Evolutionary conservation across 78 protist genomes (phyloP), one percentile per base, ranked within the genome.

Genomic region (Thecamonas trahens): DNA sequence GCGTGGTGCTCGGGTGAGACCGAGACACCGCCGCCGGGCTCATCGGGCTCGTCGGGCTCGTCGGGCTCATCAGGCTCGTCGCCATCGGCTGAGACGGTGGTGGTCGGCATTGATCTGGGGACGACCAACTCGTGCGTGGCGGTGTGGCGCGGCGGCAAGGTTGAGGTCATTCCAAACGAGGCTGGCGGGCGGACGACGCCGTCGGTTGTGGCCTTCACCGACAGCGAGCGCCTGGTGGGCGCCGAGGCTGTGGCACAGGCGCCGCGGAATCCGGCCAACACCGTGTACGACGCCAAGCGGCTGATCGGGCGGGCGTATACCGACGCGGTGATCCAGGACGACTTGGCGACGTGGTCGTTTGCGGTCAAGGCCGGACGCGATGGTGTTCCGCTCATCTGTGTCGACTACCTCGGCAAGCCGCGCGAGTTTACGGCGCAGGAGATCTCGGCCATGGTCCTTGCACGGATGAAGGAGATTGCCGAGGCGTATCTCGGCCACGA

Each of bases 101-200:
- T 83, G 38, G 80, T 95, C 37, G 98, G 98, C 38, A 91, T 95
- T 53, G 98, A 95, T 67, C 75, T 95, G 29, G 98, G 98, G 9
- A 95, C 98, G 14, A 95, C 98, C 60, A 88, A 95, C 85, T 89
- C 96, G 29, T 91, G 96, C 54, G 98, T 95, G 34, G 97, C 98
- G 8, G 79, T 90, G n/a, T 38, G 76, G 89, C 53, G 70, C 42
- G 76, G 86, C 61, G 4, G 18, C 20, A 74, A 80, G 15, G 64
- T 86, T 52, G 49, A 79, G n/a, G n/a, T n/a, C n/a, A n/a, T n/a
- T n/a, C n/a, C n/a, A n/a, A n/a, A n/a, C n/a, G n/a, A n/a, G n/a
- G n/a, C n/a, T 87, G 96, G 96, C 63, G 77, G 87, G 80, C 84
- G 97, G 35, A 95, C 94, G 55, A 95, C 97, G 18, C 96, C 88